phyloP scores from a whole-genome alignment of 192 early-diverging fungal genomes.

The Paraglomus brasilianum region DNA sequence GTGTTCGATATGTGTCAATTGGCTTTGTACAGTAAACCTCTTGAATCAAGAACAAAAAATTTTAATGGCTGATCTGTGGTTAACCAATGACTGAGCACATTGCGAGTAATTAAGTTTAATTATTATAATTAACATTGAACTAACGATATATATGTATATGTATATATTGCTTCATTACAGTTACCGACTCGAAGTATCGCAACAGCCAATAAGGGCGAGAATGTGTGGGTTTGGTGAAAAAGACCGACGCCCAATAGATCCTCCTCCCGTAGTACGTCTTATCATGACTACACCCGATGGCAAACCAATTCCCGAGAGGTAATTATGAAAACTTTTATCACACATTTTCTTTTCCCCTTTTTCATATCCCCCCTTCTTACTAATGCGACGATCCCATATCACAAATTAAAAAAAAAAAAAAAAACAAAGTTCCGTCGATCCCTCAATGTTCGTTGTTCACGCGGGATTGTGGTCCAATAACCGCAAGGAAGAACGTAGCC shows the following conservation, averaged over 20 bases:
- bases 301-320: conserved; percentile 30
- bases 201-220: conserved; percentile 64
- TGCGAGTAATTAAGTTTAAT: too few relatives aligned
- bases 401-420: too few relatives aligned
- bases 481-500: conserved; percentile 33
- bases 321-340: neutral
- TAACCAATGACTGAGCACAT: too few relatives aligned
- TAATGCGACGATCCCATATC: neutral
- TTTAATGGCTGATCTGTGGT: too few relatives aligned
- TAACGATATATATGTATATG: too few relatives aligned
- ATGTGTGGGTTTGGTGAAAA: conserved; percentile 73
- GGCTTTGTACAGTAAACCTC: too few relatives aligned
- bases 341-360: neutral
- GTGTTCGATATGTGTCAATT: too few relatives aligned
- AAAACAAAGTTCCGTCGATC: conserved; percentile 15
- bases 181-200: conserved; percentile 55
- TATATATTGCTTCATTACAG: conserved; percentile 23
- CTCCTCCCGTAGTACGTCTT: conserved; percentile 60
- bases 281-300: conserved; percentile 37
- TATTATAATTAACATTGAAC: too few relatives aligned
- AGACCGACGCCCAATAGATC: conserved; percentile 60
- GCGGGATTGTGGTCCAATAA: conserved; percentile 35
- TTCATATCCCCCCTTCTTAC: neutral
- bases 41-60: too few relatives aligned
- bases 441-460: conserved; percentile 33